Evolutionary conservation across 805 yeast species (phyloP).

Genomic region (Saccharomyces paradoxus): DNA sequence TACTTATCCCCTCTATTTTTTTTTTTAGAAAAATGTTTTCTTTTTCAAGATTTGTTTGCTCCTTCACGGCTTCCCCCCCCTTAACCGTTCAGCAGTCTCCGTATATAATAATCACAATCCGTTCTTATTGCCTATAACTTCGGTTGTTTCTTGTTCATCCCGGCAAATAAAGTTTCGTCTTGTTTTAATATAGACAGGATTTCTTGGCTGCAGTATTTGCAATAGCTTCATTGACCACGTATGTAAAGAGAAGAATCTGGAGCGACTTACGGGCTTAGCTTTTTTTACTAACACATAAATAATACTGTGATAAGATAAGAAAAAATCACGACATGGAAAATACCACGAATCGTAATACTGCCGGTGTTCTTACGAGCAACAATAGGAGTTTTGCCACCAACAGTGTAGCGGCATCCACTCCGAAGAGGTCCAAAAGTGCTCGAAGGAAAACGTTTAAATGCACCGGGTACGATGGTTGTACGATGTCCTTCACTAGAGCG

Average conservation of each 20-base stretch:
- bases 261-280: not conserved
- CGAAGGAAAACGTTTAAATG: conserved; percentile 60
- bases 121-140: not conserved
- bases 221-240: not conserved
- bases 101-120: not conserved
- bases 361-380: not conserved
- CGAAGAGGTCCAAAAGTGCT: not conserved
- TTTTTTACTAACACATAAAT: not conserved
- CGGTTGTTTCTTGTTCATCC: not conserved
- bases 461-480: conserved; percentile 77
- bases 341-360: not conserved
- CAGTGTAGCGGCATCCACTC: not conserved
- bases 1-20: not conserved
- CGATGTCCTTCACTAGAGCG: conserved; percentile 80
- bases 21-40: not conserved
- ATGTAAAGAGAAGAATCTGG: not conserved
- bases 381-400: not conserved
- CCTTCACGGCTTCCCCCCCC: not conserved
- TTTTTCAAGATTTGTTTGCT: not conserved
- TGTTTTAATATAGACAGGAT: not conserved
- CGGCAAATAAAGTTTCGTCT: not conserved
- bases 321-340: not conserved
- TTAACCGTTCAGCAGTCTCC: not conserved
- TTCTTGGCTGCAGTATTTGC: not conserved
- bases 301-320: not conserved